phyloP scores from a whole-genome alignment of 352 stramenopile species.

The Blastocystis sp. region DNA sequence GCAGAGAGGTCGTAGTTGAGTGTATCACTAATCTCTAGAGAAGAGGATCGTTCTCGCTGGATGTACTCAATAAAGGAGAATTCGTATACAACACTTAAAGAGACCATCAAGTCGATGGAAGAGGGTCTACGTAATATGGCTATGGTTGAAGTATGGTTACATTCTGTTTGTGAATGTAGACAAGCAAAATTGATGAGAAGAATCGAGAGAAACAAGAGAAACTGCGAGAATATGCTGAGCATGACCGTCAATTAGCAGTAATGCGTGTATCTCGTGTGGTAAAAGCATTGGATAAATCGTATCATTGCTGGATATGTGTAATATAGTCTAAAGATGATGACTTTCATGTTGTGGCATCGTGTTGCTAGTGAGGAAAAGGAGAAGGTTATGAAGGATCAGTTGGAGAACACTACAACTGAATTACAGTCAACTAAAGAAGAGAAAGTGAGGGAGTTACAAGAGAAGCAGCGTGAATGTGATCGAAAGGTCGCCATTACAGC shows the following conservation, averaged over 20 bases:
- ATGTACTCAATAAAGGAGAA: slow-evolving; percentile 25
- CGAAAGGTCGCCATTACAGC: not conserved
- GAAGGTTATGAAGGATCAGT: not conserved
- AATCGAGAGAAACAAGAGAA: slow-evolving; percentile 23
- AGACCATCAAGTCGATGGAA: not conserved
- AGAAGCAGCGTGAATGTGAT: not conserved
- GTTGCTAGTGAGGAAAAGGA: not conserved
- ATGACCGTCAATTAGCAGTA: slow-evolving; percentile 12
- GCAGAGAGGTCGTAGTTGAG: not conserved
- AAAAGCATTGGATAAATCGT: slow-evolving; percentile 26
- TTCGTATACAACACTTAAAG: not conserved
- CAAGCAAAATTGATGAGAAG: not conserved
- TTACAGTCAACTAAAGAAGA: not conserved
- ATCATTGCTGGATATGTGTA: not conserved
- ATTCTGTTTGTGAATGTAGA: not conserved
- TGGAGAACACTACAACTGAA: not conserved
- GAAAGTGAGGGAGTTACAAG: no score
- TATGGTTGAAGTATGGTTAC: not conserved
- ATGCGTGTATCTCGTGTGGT: slow-evolving; percentile 17
- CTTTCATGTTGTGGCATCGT: slow-evolving; percentile 35
- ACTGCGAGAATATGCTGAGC: not conserved
- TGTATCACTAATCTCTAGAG: not conserved
- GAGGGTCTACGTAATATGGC: slow-evolving; percentile 20
- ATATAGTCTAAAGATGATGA: not conserved
- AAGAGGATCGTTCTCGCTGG: not conserved